A percentile compares a stretch with the other conserved stretches of the same genome.
phyloP scores from a whole-genome alignment of 208 protist species.

The Acanthamoeba lugdunensis region DNA sequence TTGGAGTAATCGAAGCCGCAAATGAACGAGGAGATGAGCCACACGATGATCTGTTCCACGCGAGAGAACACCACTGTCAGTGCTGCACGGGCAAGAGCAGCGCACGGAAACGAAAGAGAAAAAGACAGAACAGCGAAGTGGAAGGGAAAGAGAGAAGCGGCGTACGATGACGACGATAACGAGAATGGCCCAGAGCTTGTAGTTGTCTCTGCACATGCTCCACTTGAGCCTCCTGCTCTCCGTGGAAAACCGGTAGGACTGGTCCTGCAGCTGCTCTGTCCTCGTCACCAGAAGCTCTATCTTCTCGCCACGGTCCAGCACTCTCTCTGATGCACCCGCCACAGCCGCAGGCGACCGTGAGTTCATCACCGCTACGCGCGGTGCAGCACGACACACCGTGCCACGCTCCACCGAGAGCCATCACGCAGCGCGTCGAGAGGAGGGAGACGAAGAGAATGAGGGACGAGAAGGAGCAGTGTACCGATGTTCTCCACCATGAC shows the following conservation, averaged over 20 bases:
- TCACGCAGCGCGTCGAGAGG: neutral
- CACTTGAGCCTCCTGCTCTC: constrained; percentile 83
- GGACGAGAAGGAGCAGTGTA: neutral
- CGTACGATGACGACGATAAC: constrained; percentile 77
- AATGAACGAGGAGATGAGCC: constrained; percentile 65
- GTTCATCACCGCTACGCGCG: neutral
- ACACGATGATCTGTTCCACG: constrained; percentile 22
- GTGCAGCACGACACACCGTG: neutral
- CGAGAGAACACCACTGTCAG: neutral
- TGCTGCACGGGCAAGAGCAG: neutral
- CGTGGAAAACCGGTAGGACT: constrained; percentile 84
- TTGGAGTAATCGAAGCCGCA: constrained; percentile 61
- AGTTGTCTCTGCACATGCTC: constrained; percentile 87
- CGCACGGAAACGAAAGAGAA: neutral
- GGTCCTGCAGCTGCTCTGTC: constrained; percentile 84
- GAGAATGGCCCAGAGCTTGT: constrained; percentile 83
- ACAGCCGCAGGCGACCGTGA: neutral
- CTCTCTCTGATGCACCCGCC: constrained; percentile 75
- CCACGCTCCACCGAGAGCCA: neutral
- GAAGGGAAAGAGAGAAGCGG: neutral
- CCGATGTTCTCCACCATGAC: constrained; percentile 88
- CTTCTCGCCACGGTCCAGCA: constrained; percentile 87
- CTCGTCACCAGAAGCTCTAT: constrained; percentile 88
- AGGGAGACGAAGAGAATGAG: neutral
- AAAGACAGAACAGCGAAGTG: neutral